Evolutionary conservation across 1,139 yeast species (phyloP).

Genomic region (Sugiyamaella xylanicola): DNA sequence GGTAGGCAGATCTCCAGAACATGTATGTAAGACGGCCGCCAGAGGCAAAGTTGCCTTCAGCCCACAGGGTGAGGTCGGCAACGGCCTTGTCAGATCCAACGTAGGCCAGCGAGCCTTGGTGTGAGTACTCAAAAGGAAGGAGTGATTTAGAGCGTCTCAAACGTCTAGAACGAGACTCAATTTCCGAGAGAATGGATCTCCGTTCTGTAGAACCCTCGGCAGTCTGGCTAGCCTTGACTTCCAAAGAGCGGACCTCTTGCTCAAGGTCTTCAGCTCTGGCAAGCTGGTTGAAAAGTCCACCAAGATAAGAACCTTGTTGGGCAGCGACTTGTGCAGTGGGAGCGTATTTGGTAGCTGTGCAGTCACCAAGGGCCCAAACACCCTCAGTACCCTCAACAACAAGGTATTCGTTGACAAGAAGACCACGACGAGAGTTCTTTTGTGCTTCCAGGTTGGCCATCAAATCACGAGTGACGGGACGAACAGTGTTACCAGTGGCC

Average conservation of each 20-base stretch:
- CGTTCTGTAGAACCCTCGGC: slow-evolving; percentile 42
- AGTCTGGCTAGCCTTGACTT: slow-evolving; percentile 43
- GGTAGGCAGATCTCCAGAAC: slow-evolving; percentile 93
- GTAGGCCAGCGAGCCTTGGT: slow-evolving; percentile 66
- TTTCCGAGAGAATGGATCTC: slow-evolving; percentile 40
- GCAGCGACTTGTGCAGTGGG: slow-evolving; percentile 98
- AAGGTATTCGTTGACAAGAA: slow-evolving; percentile 78
- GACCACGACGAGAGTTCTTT: slow-evolving; percentile 85
- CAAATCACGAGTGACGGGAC: slow-evolving; percentile 70
- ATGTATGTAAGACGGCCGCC: slow-evolving; percentile 87
- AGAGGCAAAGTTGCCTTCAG: slow-evolving; percentile 79
- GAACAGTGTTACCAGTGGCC: slow-evolving; percentile 97
- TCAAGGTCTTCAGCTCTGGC: slow-evolving; percentile 68
- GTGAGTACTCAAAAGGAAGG: slow-evolving; percentile 67
- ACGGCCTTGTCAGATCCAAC: slow-evolving; percentile 90
- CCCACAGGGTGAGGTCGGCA: slow-evolving; percentile 82
- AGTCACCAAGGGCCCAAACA: slow-evolving; percentile 90
- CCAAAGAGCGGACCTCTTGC: slow-evolving; percentile 45
- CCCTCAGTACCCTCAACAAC: slow-evolving; percentile 83
- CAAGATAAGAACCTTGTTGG: slow-evolving; percentile 88
- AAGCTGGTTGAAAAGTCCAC: slow-evolving; percentile 66
- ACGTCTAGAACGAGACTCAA: slow-evolving; percentile 45
- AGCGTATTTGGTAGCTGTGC: slow-evolving; percentile 85
- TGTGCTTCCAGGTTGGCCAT: slow-evolving; percentile 76
- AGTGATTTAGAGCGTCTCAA: slow-evolving; percentile 66